Evolutionary conservation across 306 rosid genomes (phyloP), one percentile per base, ranked within the genome.

Genomic region (Geum urbanum): DNA sequence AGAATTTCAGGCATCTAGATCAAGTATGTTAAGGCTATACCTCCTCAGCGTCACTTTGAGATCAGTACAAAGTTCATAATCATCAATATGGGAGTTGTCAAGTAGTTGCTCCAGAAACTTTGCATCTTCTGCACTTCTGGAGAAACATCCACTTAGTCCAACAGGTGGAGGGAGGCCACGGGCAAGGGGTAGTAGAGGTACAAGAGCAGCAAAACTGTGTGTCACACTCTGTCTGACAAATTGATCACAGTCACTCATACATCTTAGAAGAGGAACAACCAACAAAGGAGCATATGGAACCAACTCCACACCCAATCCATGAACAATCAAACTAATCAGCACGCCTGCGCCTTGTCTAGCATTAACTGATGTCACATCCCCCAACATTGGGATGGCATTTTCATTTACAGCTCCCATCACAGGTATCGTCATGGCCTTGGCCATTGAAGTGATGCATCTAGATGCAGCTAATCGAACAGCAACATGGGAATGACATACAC

Each of bases 181-280:
- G 4, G 99, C 97, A 68, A 94, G 78, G 76, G 99, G 99, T 83
- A 94, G 97, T 78, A 94, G 84, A 64, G 99, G 99, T 69, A 94
- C 99, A 78, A 94, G 97, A 60, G 99, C 90, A 66, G 99, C 99
- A 91, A 94, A 94, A 86, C 99, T 91, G 82, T 80, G 99, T 50
- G 99, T 94, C 76, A 94, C 99, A 80, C 96, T 87, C 84, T 85
- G 87, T 80, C 99, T 94, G 70, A 94, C 99, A 65, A 95, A 94
- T 67, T 87, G 96, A 83, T 94, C 96, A 69, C 89, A 84, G 49
- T 94, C 99, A 71, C 99, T 87, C 99, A 91, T 94, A 75, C 99
- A 94, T 85, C 89, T 80, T 53, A 94, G 77, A 79, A 94, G 99
- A 55, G 99, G 99, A 76, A 94, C 99, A 39, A 94, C 97, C 82